Evolutionary conservation across 768 basidiomycete genomes (phyloP).

Genomic region (Termitomyces sp.): DNA sequence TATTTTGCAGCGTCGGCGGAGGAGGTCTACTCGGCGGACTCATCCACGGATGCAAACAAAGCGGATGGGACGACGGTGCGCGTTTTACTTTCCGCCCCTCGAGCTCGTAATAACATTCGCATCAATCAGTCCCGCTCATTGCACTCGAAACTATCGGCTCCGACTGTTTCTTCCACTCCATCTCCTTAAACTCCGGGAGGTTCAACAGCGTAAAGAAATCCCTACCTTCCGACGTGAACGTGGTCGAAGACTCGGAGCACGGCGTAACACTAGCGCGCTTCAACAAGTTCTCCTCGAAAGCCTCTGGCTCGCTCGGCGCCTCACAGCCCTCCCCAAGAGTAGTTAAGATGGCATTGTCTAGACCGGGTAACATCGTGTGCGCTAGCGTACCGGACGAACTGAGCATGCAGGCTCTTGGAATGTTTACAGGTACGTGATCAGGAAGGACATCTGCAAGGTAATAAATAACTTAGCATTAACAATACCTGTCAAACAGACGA

Average conservation of each 20-base stretch:
- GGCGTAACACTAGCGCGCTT: constrained; percentile 55
- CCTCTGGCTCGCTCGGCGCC: constrained; percentile 67
- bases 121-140: constrained; percentile 48
- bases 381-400: constrained; percentile 64
- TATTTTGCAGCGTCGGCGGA: constrained; percentile 77
- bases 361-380: constrained; percentile 49
- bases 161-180: constrained; percentile 68
- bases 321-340: constrained; percentile 56
- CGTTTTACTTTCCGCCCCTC: neutral
- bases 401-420: constrained; percentile 52
- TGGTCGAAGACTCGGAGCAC: constrained; percentile 33
- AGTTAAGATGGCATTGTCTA: constrained; percentile 59
- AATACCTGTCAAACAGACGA: constrained; percentile 41
- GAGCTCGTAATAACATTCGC: neutral
- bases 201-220: constrained; percentile 24
- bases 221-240: constrained; percentile 36
- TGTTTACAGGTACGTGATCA: constrained; percentile 49
- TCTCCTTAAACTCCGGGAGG: constrained; percentile 47
- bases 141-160: constrained; percentile 68
- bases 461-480: neutral
- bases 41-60: constrained; percentile 55
- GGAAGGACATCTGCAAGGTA: neutral
- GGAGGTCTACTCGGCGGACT: constrained; percentile 68
- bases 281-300: constrained; percentile 50
- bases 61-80: constrained; percentile 69